phyloP scores from a whole-genome alignment of 2,329 filamentous ascomycete species.

The Gaeumannomyces tritici region DNA sequence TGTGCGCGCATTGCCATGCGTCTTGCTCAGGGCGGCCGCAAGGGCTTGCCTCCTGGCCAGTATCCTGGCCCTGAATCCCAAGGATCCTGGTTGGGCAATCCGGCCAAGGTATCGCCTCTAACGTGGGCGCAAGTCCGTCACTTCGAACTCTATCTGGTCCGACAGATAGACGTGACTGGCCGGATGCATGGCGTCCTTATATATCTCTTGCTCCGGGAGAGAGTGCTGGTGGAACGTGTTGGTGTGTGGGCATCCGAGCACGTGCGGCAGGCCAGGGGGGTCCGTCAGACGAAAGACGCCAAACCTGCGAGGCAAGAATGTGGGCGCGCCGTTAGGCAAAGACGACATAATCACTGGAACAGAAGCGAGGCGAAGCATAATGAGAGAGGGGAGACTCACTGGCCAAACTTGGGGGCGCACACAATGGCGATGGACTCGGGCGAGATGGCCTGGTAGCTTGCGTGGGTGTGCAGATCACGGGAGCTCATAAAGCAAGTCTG shows the following conservation, averaged over 20 bases:
- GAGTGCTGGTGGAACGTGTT: conserved; percentile 75
- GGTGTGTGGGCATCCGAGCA: conserved; percentile 66
- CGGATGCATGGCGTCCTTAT: conserved; percentile 62
- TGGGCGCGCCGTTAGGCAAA: background rate
- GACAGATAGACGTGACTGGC: conserved; percentile 62
- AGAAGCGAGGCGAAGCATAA: background rate
- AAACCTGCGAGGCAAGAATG: conserved; percentile 45
- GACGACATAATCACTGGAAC: background rate
- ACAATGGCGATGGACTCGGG: conserved; percentile 95
- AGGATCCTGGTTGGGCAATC: background rate
- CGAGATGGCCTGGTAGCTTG: conserved; percentile 92
- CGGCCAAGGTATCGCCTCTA: background rate
- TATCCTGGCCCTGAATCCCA: background rate
- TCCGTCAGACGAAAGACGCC: conserved; percentile 91
- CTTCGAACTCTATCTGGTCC: conserved; percentile 50
- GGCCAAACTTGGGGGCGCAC: conserved; percentile 73
- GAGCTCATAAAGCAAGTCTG: conserved; percentile 98
- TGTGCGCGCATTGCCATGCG: background rate
- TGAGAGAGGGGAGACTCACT: conserved; percentile 38
- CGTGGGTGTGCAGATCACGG: conserved; percentile 85
- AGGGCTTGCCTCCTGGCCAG: background rate
- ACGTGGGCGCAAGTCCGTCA: conserved; percentile 38
- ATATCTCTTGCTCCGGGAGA: conserved; percentile 51
- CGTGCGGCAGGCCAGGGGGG: conserved; percentile 79
- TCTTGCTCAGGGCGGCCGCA: background rate